Conservation (phyloP, 108 stramenopile genomes). For the Cyclotella baltica region DNA sequence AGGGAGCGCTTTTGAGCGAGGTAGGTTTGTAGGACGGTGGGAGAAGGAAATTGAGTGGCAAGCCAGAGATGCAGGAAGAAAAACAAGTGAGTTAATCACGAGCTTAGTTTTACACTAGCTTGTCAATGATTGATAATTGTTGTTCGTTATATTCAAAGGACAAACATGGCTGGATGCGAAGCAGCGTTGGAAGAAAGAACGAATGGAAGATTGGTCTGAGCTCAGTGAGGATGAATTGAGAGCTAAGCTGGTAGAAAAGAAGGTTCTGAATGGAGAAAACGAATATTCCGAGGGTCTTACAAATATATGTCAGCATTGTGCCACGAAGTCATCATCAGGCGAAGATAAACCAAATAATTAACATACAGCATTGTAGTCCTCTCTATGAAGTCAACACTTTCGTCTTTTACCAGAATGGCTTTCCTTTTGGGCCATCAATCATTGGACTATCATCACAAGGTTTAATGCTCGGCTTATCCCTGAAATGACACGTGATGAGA, state of each 20-base stretch:
- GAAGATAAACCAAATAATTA: background rate
- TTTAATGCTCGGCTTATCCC: slow-evolving; percentile 56
- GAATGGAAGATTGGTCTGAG: slow-evolving; percentile 74
- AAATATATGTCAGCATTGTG: slow-evolving; percentile 41
- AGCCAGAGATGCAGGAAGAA: slow-evolving; percentile 59
- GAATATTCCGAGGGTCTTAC: slow-evolving; percentile 29
- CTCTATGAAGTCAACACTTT: background rate
- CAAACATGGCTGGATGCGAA: slow-evolving; percentile 54
- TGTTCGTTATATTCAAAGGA: background rate
- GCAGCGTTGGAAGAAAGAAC: slow-evolving; percentile 40
- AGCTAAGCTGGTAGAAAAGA: slow-evolving; percentile 57
- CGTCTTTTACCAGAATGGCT: slow-evolving; percentile 59
- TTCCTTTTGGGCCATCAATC: slow-evolving; percentile 39
- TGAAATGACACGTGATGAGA: slow-evolving; percentile 53
- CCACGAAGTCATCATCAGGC: background rate
- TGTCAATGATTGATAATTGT: background rate
- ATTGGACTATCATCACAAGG: slow-evolving; percentile 43
- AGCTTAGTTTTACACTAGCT: background rate
- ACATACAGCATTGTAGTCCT: background rate
- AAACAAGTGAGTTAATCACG: slow-evolving; percentile 41
- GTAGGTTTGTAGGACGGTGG: slow-evolving; percentile 69
- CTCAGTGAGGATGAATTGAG: slow-evolving; percentile 57
- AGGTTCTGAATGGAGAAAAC: slow-evolving; percentile 29
- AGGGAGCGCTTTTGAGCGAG: slow-evolving; percentile 76
- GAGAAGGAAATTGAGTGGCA: slow-evolving; percentile 83